Conservation (phyloP, 768 basidiomycete genomes). For the Chalciporus piperatus region DNA sequence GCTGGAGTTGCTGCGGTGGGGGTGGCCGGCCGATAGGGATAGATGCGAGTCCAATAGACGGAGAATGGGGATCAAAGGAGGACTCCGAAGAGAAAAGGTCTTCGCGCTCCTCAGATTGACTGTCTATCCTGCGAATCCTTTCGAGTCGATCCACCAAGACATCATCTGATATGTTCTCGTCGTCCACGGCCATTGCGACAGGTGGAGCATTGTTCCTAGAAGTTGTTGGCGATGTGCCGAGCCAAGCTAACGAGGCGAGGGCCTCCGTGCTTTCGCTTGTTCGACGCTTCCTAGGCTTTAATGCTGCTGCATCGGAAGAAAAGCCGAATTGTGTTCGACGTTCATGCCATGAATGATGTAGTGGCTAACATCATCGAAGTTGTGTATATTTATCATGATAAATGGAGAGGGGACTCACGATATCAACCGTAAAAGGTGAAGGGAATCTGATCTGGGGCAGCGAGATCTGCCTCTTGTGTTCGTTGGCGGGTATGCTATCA, state of each 20-base stretch:
- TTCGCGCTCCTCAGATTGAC: background rate
- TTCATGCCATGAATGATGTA: constrained; percentile 30
- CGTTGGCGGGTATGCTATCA: background rate
- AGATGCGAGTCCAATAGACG: background rate
- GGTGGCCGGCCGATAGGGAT: background rate
- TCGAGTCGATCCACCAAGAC: constrained; percentile 48
- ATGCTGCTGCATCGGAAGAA: background rate
- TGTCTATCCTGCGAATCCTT: constrained; percentile 33
- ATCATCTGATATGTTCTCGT: constrained; percentile 50
- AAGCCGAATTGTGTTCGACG: constrained; percentile 20
- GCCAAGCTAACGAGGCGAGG: constrained; percentile 35
- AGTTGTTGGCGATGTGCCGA: constrained; percentile 14
- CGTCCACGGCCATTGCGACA: constrained; percentile 48
- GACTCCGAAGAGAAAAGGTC: background rate
- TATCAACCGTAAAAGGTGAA: constrained; percentile 26
- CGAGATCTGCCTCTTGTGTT: constrained; percentile 1
- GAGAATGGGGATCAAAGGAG: background rate
- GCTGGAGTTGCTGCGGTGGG: background rate
- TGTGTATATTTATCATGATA: background rate
- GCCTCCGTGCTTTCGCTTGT: constrained; percentile 22
- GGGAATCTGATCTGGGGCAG: constrained; percentile 23
- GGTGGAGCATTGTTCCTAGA: background rate
- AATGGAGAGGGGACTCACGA: constrained; percentile 17
- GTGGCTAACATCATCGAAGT: constrained; percentile 19
- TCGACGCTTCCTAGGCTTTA: background rate